phyloP scores from a whole-genome alignment of 306 rosid species.

The Prunus mume region DNA sequence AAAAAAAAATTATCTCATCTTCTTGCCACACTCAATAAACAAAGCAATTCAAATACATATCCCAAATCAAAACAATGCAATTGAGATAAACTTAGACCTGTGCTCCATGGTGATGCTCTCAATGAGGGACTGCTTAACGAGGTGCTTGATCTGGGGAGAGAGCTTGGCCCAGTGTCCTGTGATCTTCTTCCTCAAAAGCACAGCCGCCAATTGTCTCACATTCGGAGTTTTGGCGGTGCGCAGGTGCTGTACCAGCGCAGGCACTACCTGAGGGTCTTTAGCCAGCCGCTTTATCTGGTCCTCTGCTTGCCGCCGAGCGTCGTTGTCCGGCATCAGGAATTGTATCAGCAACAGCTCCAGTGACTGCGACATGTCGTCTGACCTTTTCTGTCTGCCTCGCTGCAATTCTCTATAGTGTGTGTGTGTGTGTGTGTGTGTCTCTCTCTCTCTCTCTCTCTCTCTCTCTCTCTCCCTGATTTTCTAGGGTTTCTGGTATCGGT shows the following conservation, averaged over 20 bases:
- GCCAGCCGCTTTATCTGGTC: slow-evolving; percentile 93
- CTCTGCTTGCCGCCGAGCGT: slow-evolving; percentile 97
- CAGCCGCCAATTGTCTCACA: slow-evolving; percentile 92
- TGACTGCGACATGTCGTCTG: slow-evolving; percentile 73
- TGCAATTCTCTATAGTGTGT: too few relatives aligned
- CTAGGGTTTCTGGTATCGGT: background rate
- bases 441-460: background rate
- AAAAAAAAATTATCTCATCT: background rate
- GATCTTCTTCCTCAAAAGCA: slow-evolving; percentile 95
- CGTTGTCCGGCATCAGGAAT: slow-evolving; percentile 96
- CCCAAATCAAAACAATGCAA: background rate
- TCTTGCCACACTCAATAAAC: background rate
- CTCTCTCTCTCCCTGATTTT: background rate
- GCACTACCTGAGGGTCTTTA: slow-evolving; percentile 90
- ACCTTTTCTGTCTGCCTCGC: too few relatives aligned
- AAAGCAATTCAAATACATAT: background rate
- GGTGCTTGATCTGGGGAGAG: slow-evolving; percentile 61
- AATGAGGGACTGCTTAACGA: slow-evolving; percentile 77
- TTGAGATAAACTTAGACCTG: slow-evolving; percentile 38
- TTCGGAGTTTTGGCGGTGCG: slow-evolving; percentile 98
- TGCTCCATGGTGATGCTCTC: slow-evolving; percentile 91
- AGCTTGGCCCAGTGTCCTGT: slow-evolving; percentile 98
- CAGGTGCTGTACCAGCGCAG: slow-evolving; percentile 82
- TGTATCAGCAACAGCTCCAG: slow-evolving; percentile 87
- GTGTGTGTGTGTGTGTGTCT: too few relatives aligned